Evolutionary conservation across 2,329 filamentous ascomycete species (phyloP).

Genomic region (Colletotrichum viniferum): DNA sequence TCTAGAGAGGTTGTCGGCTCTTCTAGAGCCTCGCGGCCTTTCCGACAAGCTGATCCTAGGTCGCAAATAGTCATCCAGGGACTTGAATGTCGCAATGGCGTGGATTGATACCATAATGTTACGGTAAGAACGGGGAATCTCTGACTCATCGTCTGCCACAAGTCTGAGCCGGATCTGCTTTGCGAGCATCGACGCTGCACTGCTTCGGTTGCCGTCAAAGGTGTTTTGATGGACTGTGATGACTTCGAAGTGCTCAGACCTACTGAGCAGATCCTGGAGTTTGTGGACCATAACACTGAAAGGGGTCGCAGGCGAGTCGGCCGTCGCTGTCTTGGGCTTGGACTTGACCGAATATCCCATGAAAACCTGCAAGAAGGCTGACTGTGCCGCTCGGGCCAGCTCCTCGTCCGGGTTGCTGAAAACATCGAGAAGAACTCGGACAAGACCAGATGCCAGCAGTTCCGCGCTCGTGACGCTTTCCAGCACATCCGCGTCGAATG

Average conservation of each 20-base stretch:
- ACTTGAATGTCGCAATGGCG: conserved; percentile 97
- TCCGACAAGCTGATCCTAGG: conserved; percentile 86
- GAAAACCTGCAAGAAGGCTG: conserved; percentile 89
- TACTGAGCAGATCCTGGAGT: conserved; percentile 92
- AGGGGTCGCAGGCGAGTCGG: conserved; percentile 76
- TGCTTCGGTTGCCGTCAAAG: conserved; percentile 87
- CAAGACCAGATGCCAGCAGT: conserved; percentile 86
- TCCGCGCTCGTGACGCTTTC: conserved; percentile 97
- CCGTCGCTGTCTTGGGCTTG: conserved; percentile 66
- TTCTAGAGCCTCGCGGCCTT: conserved; percentile 66
- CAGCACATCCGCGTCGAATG: conserved; percentile 87
- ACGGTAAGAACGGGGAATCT: conserved; percentile 84
- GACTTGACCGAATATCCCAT: conserved; percentile 77
- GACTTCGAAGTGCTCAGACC: conserved; percentile 97
- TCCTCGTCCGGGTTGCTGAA: conserved; percentile 74
- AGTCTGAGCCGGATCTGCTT: conserved; percentile 93
- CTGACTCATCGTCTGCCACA: conserved; percentile 86
- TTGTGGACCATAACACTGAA: conserved; percentile 94
- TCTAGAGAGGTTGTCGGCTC: conserved; percentile 67
- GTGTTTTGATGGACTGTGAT: conserved; percentile 93
- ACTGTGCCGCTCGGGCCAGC: conserved; percentile 70
- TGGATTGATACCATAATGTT: conserved; percentile 99
- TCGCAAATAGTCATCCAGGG: conserved; percentile 91
- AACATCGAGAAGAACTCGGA: conserved; percentile 80
- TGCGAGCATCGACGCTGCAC: conserved; percentile 92